A percentile compares a stretch with the other conserved stretches of the same genome.
Conservation (phyloP, 371 early-diverging fungal species). For the Dichotomocladium elegans region DNA sequence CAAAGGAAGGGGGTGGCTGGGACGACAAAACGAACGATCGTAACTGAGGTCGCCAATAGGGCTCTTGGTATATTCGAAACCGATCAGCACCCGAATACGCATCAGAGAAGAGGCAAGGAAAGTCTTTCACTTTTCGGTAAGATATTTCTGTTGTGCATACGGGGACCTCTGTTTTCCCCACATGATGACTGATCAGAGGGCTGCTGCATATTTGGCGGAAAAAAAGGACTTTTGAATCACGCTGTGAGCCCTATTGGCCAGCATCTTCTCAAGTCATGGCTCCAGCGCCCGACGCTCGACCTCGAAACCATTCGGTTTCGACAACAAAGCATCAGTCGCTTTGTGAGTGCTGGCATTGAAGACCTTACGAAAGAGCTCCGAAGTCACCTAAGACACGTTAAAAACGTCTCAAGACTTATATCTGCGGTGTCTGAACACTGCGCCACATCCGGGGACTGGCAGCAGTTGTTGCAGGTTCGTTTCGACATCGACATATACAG, state of each 20-base stretch:
- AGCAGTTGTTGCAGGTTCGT: slow-evolving; percentile 58
- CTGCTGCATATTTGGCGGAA: too few species aligned
- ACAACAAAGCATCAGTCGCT: slow-evolving; percentile 52
- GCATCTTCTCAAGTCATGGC: slow-evolving; percentile 59
- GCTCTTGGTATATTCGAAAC: slow-evolving; percentile 68
- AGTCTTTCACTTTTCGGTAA: slow-evolving; percentile 68
- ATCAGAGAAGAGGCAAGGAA: slow-evolving; percentile 55
- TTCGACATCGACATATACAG: too few species aligned
- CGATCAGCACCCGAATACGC: slow-evolving; percentile 66
- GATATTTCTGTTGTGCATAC: too few species aligned
- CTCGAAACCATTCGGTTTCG: slow-evolving; percentile 40
- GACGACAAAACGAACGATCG: too few species aligned
- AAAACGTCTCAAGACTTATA: slow-evolving; percentile 59
- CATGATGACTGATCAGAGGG: too few species aligned
- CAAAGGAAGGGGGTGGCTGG: too few species aligned
- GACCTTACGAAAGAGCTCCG: slow-evolving; percentile 31
- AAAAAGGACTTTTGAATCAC: slow-evolving; percentile 60
- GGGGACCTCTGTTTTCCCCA: too few species aligned
- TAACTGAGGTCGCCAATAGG: too few species aligned
- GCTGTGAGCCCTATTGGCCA: slow-evolving; percentile 59
- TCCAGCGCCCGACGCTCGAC: slow-evolving; percentile 57
- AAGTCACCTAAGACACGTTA: slow-evolving; percentile 48
- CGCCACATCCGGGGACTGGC: slow-evolving; percentile 63
- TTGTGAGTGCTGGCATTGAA: slow-evolving; percentile 29
- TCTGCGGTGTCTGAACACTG: slow-evolving; percentile 43